These are phyloP conservation scores for Aechmea fasciata DNA, from an alignment of 176 grass and related monocot genomes.

Conservation along the genomic window DNA sequence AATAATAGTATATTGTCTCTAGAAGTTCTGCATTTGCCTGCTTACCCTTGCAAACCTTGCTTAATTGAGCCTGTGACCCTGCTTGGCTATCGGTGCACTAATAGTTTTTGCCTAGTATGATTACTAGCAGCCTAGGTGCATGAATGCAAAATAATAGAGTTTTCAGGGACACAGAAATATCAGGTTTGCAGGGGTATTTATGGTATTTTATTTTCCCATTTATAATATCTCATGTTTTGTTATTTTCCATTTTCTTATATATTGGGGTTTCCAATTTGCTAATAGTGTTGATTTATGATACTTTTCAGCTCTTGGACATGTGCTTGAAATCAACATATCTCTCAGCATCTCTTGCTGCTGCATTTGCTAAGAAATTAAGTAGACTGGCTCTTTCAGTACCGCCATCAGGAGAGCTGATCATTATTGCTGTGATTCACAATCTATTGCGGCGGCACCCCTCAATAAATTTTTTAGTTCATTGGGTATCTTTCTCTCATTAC, in stretches of 20 bases:
- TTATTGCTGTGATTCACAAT: conserved; percentile 95
- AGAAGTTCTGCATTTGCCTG: too few relatives aligned
- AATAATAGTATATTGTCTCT: too few relatives aligned
- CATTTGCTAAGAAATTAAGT: conserved; percentile 95
- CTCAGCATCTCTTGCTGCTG: conserved; percentile 80
- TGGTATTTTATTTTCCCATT: too few relatives aligned
- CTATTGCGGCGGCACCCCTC: conserved; percentile 79
- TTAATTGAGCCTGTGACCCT: too few relatives aligned
- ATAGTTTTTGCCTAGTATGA: too few relatives aligned
- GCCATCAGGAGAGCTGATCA: conserved; percentile 78
- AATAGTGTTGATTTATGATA: conserved; percentile 22
- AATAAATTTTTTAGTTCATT: conserved; percentile 90
- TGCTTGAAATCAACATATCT: conserved; percentile 88
- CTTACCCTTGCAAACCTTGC: too few relatives aligned
- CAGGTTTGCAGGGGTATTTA: too few relatives aligned
- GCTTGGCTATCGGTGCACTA: too few relatives aligned
- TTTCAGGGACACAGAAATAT: too few relatives aligned
- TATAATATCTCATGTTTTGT: neutral
- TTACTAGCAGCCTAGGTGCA: too few relatives aligned
- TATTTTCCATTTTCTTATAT: neutral
- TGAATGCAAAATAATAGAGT: too few relatives aligned
- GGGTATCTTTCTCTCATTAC: conserved; percentile 42
- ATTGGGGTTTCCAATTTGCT: conserved; percentile 2
- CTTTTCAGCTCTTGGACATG: conserved; percentile 70
- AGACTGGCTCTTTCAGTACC: conserved; percentile 74